Percentiles rank a stretch among this genome's conserved stretches.
Evolutionary conservation across 495 filamentous ascomycete species (phyloP).

Genomic region (Podospora appendiculata): DNA sequence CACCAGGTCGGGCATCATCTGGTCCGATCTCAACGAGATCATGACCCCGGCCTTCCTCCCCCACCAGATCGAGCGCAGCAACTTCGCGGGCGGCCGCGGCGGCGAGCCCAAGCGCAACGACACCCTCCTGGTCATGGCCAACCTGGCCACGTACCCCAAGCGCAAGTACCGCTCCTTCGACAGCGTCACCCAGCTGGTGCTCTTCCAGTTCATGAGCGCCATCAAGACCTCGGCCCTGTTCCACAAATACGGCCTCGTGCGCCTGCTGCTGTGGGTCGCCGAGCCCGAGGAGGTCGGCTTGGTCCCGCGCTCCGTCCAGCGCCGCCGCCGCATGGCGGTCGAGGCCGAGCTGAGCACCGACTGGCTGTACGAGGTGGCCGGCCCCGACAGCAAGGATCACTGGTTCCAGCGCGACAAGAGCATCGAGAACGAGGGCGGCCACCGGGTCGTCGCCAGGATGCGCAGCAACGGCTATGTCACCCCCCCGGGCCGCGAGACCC

Average conservation of each 20-base stretch:
- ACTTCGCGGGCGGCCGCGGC: conserved; percentile 11
- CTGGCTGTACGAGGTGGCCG: conserved; percentile 37
- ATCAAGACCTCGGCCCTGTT: conserved; percentile 38
- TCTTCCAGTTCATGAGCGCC: conserved; percentile 40
- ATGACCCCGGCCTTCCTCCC: conserved; percentile 39
- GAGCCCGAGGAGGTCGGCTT: conserved; percentile 43
- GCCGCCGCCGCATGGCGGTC: conserved; percentile 46
- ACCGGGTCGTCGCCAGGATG: conserved; percentile 24
- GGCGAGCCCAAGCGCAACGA: conserved; percentile 44
- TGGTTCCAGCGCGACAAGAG: conserved; percentile 21
- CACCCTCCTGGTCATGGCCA: conserved; percentile 59
- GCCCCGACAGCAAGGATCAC: conserved; percentile 10
- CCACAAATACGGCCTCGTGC: conserved; percentile 58
- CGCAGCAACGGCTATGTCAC: conserved; percentile 19
- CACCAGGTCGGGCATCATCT: conserved; percentile 38
- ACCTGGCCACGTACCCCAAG: conserved; percentile 38
- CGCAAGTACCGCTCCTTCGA: conserved; percentile 24
- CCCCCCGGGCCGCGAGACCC: conserved; percentile 21
- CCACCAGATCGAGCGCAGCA: conserved; percentile 35
- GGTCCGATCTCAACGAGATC: conserved; percentile 42
- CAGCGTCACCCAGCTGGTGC: conserved; percentile 33
- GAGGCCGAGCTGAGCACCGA: conserved; percentile 49
- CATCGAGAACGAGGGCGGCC: conserved; percentile 26
- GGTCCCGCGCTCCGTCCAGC: conserved; percentile 43
- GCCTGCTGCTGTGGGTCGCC: conserved; percentile 58